Evolutionary conservation across 805 yeast genomes (phyloP), one percentile per base, ranked within the genome.

Genomic region (Phaffomyces opuntiae): DNA sequence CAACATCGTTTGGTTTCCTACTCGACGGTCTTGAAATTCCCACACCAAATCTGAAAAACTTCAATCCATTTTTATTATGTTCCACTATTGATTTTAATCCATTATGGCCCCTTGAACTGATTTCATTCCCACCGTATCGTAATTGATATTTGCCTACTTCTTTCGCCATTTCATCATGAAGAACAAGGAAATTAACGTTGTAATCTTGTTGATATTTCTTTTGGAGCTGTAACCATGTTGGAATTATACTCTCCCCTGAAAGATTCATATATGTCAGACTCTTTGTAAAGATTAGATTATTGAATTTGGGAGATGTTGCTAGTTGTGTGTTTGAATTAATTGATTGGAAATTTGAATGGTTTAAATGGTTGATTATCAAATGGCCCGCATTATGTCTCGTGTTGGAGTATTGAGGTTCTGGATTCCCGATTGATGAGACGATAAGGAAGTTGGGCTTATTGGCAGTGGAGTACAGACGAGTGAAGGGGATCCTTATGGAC

Each of bases 321-420:
- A 31, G 34, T 19, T 38, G 43, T 14, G 42, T 40, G 9, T 47
- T 27, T 5, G 45, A 11, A 3, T 40, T 36, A 24, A 38, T 38
- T 6, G 45, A 17, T 35, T 37, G 38, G 41, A 46, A 52, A 5
- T 25, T 27, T 9, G 39, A n/a, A 13, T 48, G 44, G 7, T 51
- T 55, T 27, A 67, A 40, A 21, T 51, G 36, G 33, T 80, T 68
- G 35, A 80, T 64, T 34, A 80, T 59, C 41, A 72, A 59, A 50
- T 85, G 86, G 1, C 96, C 96, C 0, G 81, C 87, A 48, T 83
- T 87, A 58, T 88, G 96, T 33, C 95, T 68, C 0, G 95, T 84
- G 7, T 70, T 69, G 8, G 64, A 63, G 53, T 74, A 86, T 41
- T 69, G 63, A 0, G 78, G 72, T 45, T 81, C 86, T 0, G 96